Conservation (phyloP, 257 asterid genomes). For the Gentiana macrophylla region DNA sequence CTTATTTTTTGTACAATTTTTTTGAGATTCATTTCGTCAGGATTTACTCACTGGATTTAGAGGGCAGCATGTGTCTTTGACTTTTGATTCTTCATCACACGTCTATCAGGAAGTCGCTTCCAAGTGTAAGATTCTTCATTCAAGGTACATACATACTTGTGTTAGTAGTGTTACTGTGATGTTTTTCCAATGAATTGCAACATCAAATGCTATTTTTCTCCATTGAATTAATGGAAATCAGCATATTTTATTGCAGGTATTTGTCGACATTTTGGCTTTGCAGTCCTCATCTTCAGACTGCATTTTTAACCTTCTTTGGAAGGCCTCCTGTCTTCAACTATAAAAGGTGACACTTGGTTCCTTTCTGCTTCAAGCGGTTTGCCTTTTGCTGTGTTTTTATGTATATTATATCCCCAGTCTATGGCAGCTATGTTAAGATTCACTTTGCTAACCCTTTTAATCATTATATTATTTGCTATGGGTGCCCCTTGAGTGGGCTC, state of each 20-base stretch:
- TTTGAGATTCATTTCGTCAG: constrained; percentile 55
- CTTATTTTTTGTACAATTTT: constrained; percentile 38
- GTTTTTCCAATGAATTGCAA: background rate
- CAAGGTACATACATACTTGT: constrained; percentile 30
- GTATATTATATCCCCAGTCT: background rate
- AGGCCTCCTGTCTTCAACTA: constrained; percentile 55
- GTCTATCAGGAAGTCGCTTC: constrained; percentile 53
- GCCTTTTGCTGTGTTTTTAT: background rate
- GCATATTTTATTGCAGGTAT: constrained; percentile 30
- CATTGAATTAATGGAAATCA: background rate
- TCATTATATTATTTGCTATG: too few relatives aligned
- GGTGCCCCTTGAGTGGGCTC: too few relatives aligned
- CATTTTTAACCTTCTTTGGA: constrained; percentile 53
- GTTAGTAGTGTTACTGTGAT: background rate
- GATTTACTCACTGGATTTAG: constrained; percentile 63
- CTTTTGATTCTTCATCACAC: constrained; percentile 38
- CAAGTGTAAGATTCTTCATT: constrained; percentile 62
- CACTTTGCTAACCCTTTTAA: too few relatives aligned
- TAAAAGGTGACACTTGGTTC: constrained; percentile 38
- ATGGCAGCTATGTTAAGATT: too few relatives aligned
- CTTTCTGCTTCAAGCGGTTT: background rate
- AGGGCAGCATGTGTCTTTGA: constrained; percentile 55
- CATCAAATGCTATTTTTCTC: too few relatives aligned
- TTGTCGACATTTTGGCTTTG: constrained; percentile 86
- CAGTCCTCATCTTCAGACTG: constrained; percentile 87